Conservation (phyloP, 164 flowering plant genomes). For the Liriodendron chinense region DNA sequence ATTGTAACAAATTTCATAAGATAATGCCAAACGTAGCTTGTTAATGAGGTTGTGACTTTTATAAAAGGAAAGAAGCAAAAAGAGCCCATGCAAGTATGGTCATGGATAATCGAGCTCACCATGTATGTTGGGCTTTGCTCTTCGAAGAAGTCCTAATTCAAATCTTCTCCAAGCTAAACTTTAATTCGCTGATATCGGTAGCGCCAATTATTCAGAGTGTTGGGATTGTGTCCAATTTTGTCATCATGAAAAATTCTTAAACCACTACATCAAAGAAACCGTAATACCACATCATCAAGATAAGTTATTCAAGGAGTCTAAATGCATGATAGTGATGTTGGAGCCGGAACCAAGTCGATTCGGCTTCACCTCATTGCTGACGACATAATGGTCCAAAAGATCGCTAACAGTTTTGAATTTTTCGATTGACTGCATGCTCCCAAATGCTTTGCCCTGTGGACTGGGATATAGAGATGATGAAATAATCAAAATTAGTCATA, state of each 20-base stretch:
- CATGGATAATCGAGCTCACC: background rate
- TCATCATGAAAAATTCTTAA: background rate
- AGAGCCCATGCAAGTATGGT: background rate
- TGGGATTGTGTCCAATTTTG: background rate
- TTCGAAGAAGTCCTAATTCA: no score
- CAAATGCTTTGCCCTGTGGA: no score
- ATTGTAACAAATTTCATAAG: no score
- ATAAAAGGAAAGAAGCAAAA: background rate
- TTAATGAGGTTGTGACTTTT: background rate
- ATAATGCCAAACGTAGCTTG: no score
- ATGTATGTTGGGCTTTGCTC: background rate
- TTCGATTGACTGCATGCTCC: no score
- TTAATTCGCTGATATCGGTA: background rate
- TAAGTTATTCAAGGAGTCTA: background rate
- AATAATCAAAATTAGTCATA: no score
- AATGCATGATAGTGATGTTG: background rate
- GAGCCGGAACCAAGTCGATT: background rate
- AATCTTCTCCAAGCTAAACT: background rate
- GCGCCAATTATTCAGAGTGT: background rate
- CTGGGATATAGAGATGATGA: no score
- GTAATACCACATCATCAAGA: background rate
- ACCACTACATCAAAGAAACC: background rate
- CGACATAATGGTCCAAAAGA: background rate
- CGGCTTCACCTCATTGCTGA: background rate
- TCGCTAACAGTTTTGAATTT: no score